These are phyloP conservation scores for Neonectria coccinea DNA, from an alignment of 2,329 filamentous ascomycete genomes.

Conservation along the genomic window DNA sequence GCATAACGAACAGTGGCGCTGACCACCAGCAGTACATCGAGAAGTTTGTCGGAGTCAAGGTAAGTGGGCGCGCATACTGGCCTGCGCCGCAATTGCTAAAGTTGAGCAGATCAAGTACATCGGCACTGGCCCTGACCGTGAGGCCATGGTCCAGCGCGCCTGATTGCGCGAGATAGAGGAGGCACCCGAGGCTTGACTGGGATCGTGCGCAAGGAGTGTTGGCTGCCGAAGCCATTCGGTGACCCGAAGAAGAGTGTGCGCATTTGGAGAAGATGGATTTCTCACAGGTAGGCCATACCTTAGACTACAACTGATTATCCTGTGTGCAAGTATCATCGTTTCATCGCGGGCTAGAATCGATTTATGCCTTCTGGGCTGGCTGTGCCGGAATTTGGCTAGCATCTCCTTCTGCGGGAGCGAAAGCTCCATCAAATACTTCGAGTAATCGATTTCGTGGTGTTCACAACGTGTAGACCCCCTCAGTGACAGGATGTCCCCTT, in stretches of 20 bases:
- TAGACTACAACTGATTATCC: conserved; percentile 29
- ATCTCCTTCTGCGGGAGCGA: no score
- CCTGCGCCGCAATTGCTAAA: conserved; percentile 35
- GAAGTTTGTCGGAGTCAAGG: conserved; percentile 70
- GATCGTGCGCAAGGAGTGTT: conserved; percentile 27
- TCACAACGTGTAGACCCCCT: no score
- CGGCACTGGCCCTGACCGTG: conserved; percentile 73
- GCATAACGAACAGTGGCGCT: conserved; percentile 31
- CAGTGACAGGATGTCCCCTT: no score
- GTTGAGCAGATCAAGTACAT: conserved; percentile 66
- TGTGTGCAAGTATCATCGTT: conserved; percentile 19
- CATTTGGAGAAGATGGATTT: conserved; percentile 29
- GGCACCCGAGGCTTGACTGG: conserved; percentile 27
- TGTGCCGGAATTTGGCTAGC: background rate
- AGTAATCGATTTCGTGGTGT: no score
- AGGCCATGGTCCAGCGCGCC: conserved; percentile 68
- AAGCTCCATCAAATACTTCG: no score
- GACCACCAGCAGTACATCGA: conserved; percentile 65
- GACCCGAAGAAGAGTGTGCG: conserved; percentile 25
- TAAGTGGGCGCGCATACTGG: conserved; percentile 35
- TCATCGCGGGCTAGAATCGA: conserved; percentile 20
- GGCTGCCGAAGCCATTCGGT: conserved; percentile 27
- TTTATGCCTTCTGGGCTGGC: conserved; percentile 17
- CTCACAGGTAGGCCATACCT: conserved; percentile 26
- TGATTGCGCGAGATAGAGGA: conserved; percentile 31